Evolutionary conservation across 768 basidiomycete species (phyloP), one percentile per base, ranked within the genome.

Genomic region (Paxillus ammoniavirescens): DNA sequence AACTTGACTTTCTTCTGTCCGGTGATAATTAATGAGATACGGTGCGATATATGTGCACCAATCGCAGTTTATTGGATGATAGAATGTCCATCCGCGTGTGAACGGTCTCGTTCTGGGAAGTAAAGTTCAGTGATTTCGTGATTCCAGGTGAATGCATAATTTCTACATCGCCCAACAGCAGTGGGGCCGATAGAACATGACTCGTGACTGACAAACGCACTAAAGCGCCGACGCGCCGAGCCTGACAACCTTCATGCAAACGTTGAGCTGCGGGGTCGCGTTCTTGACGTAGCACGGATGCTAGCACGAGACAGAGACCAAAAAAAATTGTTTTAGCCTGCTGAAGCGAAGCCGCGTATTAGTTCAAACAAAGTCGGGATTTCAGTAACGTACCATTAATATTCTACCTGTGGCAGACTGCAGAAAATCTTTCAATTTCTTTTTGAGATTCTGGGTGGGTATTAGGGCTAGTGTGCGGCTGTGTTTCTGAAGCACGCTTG

Each of bases 1-100:
- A 56, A 56, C 49, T 63, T 37, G 58, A 47, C 49, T 13, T 49
- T 23, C 59, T 66, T 64, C 57, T 49, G 38, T 58, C 43, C 55
- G 54, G 58, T 44, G 26, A 26, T 26, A 26, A 26, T 26, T 26
- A 45, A 47, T 55, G 52, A 53, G 55, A 60, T 45, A 65, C 45
- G 8, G 38, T 52, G 40, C 26, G 54, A 53, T 58, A 55, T 56
- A 57, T 68, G 56, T 54, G 17, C 45, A 44, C 12, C 10, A 13
- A 35, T 35, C 41, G 50, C 53, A 26, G 44, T 52, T 52, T 44
- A 42, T 55, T 56, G 52, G 59, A 49, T 14, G 42, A 53, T 43
- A 48, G 53, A 54, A 53, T 41, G 53, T 21, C 42, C 30, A 36
- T 37, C 31, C 28, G 45, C 47, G 56, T 66, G 61, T 61, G 57